phyloP scores from a whole-genome alignment of 345 rosid genomes.

The Cardamine chenopodiifolia region DNA sequence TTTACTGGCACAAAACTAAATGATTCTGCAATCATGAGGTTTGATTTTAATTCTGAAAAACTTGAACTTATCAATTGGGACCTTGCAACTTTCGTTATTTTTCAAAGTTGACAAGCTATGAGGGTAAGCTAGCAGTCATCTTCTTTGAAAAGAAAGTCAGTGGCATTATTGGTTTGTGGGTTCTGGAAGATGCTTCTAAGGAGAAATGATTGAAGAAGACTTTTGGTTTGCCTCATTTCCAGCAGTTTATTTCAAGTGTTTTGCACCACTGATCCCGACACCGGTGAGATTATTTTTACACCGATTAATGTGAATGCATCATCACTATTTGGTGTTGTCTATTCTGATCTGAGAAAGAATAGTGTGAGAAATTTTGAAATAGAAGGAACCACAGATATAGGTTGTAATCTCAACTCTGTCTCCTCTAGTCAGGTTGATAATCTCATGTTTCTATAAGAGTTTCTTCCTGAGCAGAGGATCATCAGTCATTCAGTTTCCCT shows the following conservation, averaged over 20 bases:
- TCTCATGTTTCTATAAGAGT: slow-evolving; percentile 15
- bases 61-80: not conserved
- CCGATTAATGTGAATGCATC: not conserved
- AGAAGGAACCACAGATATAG: not conserved
- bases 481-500: not conserved
- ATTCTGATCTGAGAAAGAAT: not conserved
- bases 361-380: not conserved
- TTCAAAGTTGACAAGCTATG: slow-evolving; percentile 6
- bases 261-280: not conserved
- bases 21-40: slow-evolving; percentile 3
- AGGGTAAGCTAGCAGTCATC: slow-evolving; percentile 10
- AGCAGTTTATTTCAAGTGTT: not conserved
- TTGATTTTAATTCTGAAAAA: slow-evolving; percentile 25
- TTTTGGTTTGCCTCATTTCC: not conserved
- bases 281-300: not conserved
- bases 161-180: slow-evolving; percentile 2
- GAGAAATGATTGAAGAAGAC: slow-evolving; percentile 12
- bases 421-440: slow-evolving; percentile 1
- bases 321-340: not conserved
- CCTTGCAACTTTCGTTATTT: not conserved
- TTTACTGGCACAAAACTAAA: not conserved
- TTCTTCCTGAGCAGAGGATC: not conserved
- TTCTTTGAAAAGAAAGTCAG: not conserved
- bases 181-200: not conserved
- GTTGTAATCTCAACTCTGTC: not conserved